Evolutionary conservation across 2,329 filamentous ascomycete species (phyloP).

Genomic region (Pseudogymnoascus sp.): DNA sequence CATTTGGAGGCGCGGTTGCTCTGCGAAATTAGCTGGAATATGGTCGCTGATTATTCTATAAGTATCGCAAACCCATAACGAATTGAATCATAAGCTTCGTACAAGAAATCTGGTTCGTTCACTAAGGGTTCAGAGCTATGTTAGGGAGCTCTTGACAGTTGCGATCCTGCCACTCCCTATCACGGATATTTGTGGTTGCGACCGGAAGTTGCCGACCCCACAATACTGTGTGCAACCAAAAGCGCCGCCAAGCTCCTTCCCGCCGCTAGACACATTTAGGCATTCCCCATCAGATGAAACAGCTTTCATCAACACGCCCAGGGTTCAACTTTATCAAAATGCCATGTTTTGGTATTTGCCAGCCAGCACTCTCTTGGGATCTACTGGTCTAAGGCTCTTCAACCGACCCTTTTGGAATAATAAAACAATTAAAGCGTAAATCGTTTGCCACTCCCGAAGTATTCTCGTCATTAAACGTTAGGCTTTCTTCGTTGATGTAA

Average conservation of each 20-base stretch:
- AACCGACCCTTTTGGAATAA: not conserved
- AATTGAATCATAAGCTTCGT: slow-evolving; percentile 3
- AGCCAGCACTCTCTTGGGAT: not conserved
- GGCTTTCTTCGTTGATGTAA: not conserved
- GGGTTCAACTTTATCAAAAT: slow-evolving; percentile 8
- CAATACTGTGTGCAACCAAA: not conserved
- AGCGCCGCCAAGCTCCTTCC: slow-evolving; percentile 1
- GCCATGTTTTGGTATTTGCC: not conserved
- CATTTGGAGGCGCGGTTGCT: slow-evolving; percentile 30
- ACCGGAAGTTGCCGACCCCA: slow-evolving; percentile 7
- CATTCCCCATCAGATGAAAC: slow-evolving; percentile 4
- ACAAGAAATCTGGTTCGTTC: slow-evolving; percentile 1
- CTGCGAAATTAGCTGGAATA: not conserved
- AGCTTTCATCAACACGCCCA: not conserved
- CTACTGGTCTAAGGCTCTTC: not conserved
- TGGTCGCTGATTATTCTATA: slow-evolving; percentile 1
- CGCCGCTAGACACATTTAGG: slow-evolving; percentile 7
- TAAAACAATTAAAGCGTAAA: not conserved
- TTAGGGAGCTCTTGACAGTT: not conserved
- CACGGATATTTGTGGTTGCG: slow-evolving; percentile 8
- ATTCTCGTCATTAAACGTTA: not conserved
- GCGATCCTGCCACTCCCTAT: slow-evolving; percentile 9
- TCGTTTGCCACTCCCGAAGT: not conserved
- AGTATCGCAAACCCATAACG: not conserved
- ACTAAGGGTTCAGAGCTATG: not conserved